Evolutionary conservation across 2,329 filamentous ascomycete species (phyloP).

Genomic region (Phaeosphaeria sp.): DNA sequence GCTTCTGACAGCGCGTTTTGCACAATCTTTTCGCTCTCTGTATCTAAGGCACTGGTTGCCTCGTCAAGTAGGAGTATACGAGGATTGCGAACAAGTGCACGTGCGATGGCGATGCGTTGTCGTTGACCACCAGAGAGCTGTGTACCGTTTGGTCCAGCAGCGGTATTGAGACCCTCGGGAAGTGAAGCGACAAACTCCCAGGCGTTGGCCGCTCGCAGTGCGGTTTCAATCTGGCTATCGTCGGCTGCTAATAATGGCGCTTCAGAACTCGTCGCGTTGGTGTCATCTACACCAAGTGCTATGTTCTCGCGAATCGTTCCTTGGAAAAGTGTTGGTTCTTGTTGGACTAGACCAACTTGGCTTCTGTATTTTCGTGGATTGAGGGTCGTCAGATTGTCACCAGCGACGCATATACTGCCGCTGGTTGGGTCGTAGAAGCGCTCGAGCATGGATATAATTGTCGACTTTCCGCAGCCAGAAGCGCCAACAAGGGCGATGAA

Average conservation of each 20-base stretch:
- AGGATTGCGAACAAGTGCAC: slow-evolving; percentile 88
- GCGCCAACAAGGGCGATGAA: slow-evolving; percentile 93
- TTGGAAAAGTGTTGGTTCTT: slow-evolving; percentile 94
- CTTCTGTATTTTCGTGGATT: slow-evolving; percentile 84
- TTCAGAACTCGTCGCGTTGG: slow-evolving; percentile 70
- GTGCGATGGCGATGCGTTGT: slow-evolving; percentile 92
- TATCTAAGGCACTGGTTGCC: slow-evolving; percentile 49
- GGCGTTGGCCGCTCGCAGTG: slow-evolving; percentile 69
- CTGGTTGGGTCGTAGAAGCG: slow-evolving; percentile 91
- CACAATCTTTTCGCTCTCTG: slow-evolving; percentile 71
- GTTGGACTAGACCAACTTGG: slow-evolving; percentile 88
- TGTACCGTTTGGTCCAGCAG: slow-evolving; percentile 84
- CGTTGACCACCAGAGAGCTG: slow-evolving; percentile 78
- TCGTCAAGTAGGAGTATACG: slow-evolving; percentile 70
- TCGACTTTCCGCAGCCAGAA: slow-evolving; percentile 92
- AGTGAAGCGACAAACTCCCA: slow-evolving; percentile 7
- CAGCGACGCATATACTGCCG: slow-evolving; percentile 83
- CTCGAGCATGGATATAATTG: slow-evolving; percentile 88
- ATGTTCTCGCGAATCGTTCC: slow-evolving; percentile 90
- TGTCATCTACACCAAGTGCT: slow-evolving; percentile 67
- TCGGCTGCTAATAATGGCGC: slow-evolving; percentile 77
- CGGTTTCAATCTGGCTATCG: slow-evolving; percentile 68
- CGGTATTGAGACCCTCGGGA: slow-evolving; percentile 78
- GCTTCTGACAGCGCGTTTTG: slow-evolving; percentile 83
- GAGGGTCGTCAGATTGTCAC: slow-evolving; percentile 77